Conservation (phyloP, 208 protist species). For the Paratrypanosoma confusum region DNA sequence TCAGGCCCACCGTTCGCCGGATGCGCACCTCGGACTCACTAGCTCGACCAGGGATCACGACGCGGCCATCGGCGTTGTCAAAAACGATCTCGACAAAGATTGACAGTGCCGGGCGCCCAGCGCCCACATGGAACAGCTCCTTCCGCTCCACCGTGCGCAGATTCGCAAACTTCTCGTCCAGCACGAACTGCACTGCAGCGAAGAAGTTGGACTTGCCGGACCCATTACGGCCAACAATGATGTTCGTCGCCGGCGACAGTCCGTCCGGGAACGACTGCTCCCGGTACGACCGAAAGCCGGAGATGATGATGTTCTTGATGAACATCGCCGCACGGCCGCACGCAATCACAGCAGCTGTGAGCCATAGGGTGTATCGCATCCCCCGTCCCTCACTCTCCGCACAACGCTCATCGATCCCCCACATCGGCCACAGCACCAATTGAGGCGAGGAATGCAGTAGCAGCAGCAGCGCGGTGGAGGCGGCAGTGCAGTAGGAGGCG, state of each 20-base stretch:
- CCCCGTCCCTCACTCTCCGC: too few species aligned
- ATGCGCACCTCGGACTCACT: conserved; percentile 92
- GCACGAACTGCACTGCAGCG: conserved; percentile 94
- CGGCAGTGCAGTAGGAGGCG: too few species aligned
- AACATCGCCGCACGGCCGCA: conserved; percentile 70
- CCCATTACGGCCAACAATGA: conserved; percentile 95
- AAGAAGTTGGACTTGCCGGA: conserved; percentile 98
- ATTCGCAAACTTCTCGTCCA: conserved; percentile 88
- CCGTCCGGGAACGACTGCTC: conserved; percentile 81
- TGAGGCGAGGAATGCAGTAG: too few species aligned
- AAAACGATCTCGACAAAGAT: conserved; percentile 98
- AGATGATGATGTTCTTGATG: conserved; percentile 90
- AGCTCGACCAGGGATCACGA: conserved; percentile 83
- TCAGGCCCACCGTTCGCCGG: conserved; percentile 93
- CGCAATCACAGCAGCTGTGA: too few species aligned
- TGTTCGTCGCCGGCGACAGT: conserved; percentile 71
- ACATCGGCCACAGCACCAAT: too few species aligned
- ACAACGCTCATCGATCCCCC: too few species aligned
- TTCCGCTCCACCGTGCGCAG: conserved; percentile 87
- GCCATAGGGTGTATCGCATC: too few species aligned
- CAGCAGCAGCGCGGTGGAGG: too few species aligned
- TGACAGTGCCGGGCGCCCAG: conserved; percentile 73
- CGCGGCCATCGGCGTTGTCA: conserved; percentile 95
- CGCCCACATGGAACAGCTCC: conserved; percentile 92
- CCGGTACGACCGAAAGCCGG: conserved; percentile 86